Evolutionary conservation across 306 rosid species (phyloP).

Genomic region (Sechiopsis laciniata): DNA sequence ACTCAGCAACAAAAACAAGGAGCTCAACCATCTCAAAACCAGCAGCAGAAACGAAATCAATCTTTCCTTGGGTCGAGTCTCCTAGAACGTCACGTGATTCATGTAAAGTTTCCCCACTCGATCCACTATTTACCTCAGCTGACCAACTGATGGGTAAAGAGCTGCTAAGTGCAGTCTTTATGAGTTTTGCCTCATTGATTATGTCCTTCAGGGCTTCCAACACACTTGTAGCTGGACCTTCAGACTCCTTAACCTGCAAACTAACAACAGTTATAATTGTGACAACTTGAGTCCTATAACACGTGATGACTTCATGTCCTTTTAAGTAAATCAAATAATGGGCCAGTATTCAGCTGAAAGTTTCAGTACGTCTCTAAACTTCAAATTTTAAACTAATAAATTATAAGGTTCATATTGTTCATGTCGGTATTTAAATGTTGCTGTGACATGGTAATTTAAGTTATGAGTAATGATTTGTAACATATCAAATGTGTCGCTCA

Average conservation of each 20-base stretch:
- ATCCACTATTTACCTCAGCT: conserved; percentile 44
- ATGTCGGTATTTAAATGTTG: not conserved
- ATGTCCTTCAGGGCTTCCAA: conserved; percentile 46
- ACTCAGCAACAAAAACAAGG: conserved; percentile 60
- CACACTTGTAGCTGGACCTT: conserved; percentile 33
- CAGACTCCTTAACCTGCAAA: conserved; percentile 58
- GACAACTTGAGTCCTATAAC: too few species aligned
- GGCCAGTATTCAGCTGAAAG: not conserved
- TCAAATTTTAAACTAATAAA: not conserved
- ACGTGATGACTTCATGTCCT: not conserved
- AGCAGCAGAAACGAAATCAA: conserved; percentile 65
- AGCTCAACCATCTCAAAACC: conserved; percentile 99
- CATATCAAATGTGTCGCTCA: not conserved
- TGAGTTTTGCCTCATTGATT: conserved; percentile 62
- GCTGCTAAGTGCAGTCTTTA: conserved; percentile 90
- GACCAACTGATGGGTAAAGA: conserved; percentile 87
- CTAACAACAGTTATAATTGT: conserved; percentile 14
- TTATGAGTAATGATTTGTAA: not conserved
- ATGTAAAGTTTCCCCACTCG: conserved; percentile 27
- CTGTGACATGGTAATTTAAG: not conserved
- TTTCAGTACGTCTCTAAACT: not conserved
- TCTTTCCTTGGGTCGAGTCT: conserved; percentile 45
- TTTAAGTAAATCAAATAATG: not conserved
- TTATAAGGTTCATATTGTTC: not conserved
- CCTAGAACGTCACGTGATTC: conserved; percentile 29